Base-by-base conservation (phyloP, 2,329 filamentous ascomycete genomes). In the Phoma sp. region DNA sequence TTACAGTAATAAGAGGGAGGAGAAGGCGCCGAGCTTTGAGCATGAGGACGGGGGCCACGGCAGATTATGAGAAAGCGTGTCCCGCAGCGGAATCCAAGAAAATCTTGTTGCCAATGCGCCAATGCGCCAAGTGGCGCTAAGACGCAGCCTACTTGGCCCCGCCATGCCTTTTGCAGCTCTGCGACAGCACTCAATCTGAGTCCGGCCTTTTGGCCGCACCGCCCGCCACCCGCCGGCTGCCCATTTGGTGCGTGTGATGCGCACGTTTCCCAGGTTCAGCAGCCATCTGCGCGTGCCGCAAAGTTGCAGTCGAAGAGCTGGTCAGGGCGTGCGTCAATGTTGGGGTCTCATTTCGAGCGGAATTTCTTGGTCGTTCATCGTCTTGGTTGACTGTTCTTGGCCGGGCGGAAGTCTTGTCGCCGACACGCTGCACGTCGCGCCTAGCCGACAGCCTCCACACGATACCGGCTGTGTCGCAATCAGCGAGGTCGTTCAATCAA, bases 21-120 rank as follows among this genome's bases (percentile, higher is more conserved):
- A 40, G 52, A 54, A 49, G 39, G 44, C 44, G 51, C 51, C 51
- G 51, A 54, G 51, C 51, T 48, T 48, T 54, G 44, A 43, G 43
- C 50, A 49, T 35, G 13, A 47, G 36, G 51, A 43, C 32, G 43
- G 51, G 51, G 51, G 49, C 49, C 43, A 48, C 51, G 44, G 44
- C 51, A 48, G 44, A 39, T 56, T 51, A 56, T 51, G 47, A 55
- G 52, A 55, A 47, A 55, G 43, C 31, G 37, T 38, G 44, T 17
- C 36, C 43, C 43, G 41, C 33, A 45, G 41, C 49, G 41, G 49
- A 52, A 52, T 40, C 49, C 49, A 52, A 48, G 44, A 54, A 54
- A 48, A 48, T 25, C 43, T 25, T 41, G 43, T 22, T 22, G 17
- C 36, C 36, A 13, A 21, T 19, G 17, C 36, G 19, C 36, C n/a